Base-by-base conservation (phyloP, 2,329 filamentous ascomycete species). In the Seiridium cupressi region DNA sequence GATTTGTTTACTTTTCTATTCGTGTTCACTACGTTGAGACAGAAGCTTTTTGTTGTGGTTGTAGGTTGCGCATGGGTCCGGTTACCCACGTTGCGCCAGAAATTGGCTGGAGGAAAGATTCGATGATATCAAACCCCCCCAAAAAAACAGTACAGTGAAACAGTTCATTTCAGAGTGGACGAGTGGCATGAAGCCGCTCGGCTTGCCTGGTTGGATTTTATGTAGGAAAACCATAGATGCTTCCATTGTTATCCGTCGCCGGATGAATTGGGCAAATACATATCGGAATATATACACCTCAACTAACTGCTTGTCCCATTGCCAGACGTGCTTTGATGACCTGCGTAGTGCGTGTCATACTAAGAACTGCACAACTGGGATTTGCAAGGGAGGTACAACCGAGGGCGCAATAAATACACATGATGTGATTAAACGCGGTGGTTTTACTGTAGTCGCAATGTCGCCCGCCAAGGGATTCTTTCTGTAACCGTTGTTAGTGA, bases 231-330 rank as follows among this genome's bases (percentile, higher is more conserved):
- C 70, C 70, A 74, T 77, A 79, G 75, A 79, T 66, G 69, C 63
- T 71, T 69, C 65, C 65, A 70, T 70, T 70, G 72, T 72, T 71
- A 70, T 77, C 74, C 71, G 74, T 73, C 74, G 70, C 76, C 73
- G 76, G 76, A 77, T 77, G 66, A 18, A 35, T 70, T 64, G 62
- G 65, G 64, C 66, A 54, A 13, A 44, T 51, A 58, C 31, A 51
- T 34, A 49, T 32, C 31, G 34, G 47, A 11, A 59, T 6, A 42
- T 34, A 58, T 55, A 58, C 44, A 57, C 31, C 42, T 53, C 18
- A 26, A 26, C 18, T 26, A 26, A 26, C 18, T 26, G 18, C 18
- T 26, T 26, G 18, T 26, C 18, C 18, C 18, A 26, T 26, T 26
- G 18, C 1, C 18, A 26, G 18, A 26, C 18, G 18, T 26, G 18